Evolutionary conservation across 345 rosid species (phyloP).

Genomic region (Arabis alpina): DNA sequence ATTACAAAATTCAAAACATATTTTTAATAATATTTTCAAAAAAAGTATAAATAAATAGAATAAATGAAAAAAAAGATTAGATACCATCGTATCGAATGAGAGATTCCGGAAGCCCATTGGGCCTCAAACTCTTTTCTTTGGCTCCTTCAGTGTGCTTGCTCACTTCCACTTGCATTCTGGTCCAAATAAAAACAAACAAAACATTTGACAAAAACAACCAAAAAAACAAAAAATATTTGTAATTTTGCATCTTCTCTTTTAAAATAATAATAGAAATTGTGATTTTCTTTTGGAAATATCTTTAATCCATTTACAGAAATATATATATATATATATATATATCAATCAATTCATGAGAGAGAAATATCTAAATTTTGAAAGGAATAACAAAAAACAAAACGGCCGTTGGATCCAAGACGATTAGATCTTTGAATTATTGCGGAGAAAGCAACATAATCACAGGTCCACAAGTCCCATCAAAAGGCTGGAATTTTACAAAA

Average conservation of each 20-base stretch:
- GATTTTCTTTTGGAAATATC: not conserved
- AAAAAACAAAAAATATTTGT: constrained; percentile 7
- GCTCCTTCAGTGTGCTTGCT: constrained; percentile 92
- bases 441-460: constrained; percentile 31
- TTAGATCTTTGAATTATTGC: constrained; percentile 28
- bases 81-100: constrained; percentile 92
- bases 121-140: constrained; percentile 79
- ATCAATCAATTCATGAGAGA: not conserved
- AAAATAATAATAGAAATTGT: not conserved
- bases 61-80: not conserved
- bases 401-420: constrained; percentile 26
- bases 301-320: not conserved
- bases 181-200: constrained; percentile 34
- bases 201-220: not conserved
- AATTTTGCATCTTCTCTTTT: not conserved
- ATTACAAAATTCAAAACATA: not conserved
- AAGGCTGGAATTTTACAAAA: constrained; percentile 25
- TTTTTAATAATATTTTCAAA: not conserved
- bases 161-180: constrained; percentile 97
- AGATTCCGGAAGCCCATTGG: constrained; percentile 96
- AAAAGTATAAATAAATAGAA: not conserved
- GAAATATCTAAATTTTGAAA: not conserved
- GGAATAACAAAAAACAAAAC: not conserved
- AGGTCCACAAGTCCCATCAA: constrained; percentile 46
- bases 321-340: not conserved